Evolutionary conservation across 495 filamentous ascomycete species (phyloP).

Genomic region (Hypoxylon rickii): DNA sequence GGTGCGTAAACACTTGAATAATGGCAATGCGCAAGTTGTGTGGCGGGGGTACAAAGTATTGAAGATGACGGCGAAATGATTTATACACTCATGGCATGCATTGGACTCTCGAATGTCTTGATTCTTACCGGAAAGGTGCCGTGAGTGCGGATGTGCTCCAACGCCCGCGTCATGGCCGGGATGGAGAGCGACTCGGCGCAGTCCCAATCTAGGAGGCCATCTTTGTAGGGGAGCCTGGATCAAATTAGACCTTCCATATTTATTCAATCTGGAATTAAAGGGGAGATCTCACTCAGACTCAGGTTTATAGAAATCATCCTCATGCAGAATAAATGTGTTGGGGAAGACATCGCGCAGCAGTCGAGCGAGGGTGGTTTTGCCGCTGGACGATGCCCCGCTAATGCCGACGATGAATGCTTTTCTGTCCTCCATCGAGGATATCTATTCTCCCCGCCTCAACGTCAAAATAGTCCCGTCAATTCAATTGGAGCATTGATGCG

Average conservation of each 20-base stretch:
- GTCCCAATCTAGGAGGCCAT: slow-evolving; percentile 83
- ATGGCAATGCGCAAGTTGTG: no score
- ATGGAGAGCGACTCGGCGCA: slow-evolving; percentile 75
- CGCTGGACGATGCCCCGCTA: slow-evolving; percentile 75
- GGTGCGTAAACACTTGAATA: no score
- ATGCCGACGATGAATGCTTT: slow-evolving; percentile 69
- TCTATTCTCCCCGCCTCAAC: no score
- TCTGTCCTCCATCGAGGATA: slow-evolving; percentile 36
- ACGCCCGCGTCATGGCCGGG: slow-evolving; percentile 60
- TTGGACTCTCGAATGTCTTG: no score
- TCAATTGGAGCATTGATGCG: neutral
- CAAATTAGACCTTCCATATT: neutral
- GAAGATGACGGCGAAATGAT: no score
- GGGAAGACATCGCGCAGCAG: slow-evolving; percentile 75
- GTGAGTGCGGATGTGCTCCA: slow-evolving; percentile 64
- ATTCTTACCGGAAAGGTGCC: slow-evolving; percentile 68
- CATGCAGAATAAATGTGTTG: slow-evolving; percentile 77
- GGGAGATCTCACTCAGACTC: slow-evolving; percentile 62
- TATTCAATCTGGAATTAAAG: neutral
- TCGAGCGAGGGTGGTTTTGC: slow-evolving; percentile 79
- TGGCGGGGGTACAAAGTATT: no score
- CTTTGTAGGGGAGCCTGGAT: slow-evolving; percentile 50
- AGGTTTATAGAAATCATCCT: slow-evolving; percentile 89
- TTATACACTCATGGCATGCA: no score
- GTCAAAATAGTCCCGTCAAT: no score